Base-by-base conservation (phyloP, 768 basidiomycete genomes). In the Mycena epipterygia region DNA sequence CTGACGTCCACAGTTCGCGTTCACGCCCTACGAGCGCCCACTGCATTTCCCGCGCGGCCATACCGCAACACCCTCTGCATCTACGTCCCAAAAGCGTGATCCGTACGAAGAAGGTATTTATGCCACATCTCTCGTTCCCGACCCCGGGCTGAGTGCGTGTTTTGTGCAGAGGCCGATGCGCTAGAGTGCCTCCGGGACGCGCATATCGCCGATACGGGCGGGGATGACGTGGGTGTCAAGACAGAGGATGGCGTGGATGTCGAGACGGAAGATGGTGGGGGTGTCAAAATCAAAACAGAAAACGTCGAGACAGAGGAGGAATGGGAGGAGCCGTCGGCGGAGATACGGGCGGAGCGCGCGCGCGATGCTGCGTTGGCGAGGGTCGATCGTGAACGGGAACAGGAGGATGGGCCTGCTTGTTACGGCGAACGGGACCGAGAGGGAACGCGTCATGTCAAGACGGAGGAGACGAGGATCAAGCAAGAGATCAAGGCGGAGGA, bases 51-150 rank as follows among this genome's bases (percentile, higher is more conserved):
- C 59, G 12, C n/a, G 23, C 8, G 29, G 23, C 2, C 52, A 55
- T 1, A n/a, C 42, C 7, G 30, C 25, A 2, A 14, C 4, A 11
- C 3, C 58, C 13, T 16, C 16, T 21, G 27, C n/a, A n/a, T 27
- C 25, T 27, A 4, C 30, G 8, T 1, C 35, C 3, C 53, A 16
- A 4, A 70, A 70, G 27, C 39, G 41, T 0, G 68, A 70, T 42
- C 68, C 68, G 8, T 44, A 64, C n/a, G 68, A 70, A 46, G 68
- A 70, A 60, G 68, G 68, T 64, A 1, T 30, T 35, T 41, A 30
- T 33, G 14, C 21, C 3, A 11, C 25, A 14, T 49, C 27, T 12
- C 25, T 44, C 9, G 25, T 17, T 41, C 14, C 14, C 4, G 39
- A 7, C 39, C 39, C 4, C 12, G 5, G 39, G 4, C 16, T 27